Evolutionary conservation across 441 rosid species (phyloP).

Genomic region (Cnidoscolus chayamansa): DNA sequence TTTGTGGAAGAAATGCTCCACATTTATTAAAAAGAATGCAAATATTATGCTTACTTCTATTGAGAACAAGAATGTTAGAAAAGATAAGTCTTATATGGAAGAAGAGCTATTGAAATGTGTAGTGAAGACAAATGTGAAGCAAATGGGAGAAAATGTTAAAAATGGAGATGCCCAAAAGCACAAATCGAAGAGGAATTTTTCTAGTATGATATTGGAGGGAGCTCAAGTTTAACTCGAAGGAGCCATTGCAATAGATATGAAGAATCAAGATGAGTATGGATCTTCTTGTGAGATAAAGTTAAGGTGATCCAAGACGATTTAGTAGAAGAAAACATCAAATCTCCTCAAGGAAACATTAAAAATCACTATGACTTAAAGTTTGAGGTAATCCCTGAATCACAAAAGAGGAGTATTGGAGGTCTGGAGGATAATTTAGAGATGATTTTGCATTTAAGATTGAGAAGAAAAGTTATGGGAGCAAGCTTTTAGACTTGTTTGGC

Average conservation of each 20-base stretch:
- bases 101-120: constrained; percentile 15
- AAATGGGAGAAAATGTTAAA: constrained; percentile 6
- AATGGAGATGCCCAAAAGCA: constrained; percentile 18
- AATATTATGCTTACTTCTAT: constrained; percentile 14
- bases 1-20: constrained; percentile 43
- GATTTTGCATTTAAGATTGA: too few relatives aligned
- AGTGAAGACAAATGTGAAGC: constrained; percentile 14
- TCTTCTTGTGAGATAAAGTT: constrained; percentile 18
- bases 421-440: background rate
- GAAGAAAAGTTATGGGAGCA: constrained; percentile 16
- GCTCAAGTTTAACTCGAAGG: constrained; percentile 18
- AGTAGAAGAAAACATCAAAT: constrained; percentile 8
- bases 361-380: constrained; percentile 14
- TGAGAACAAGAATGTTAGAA: constrained; percentile 14
- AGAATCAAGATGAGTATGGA: constrained; percentile 18
- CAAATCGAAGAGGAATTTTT: constrained; percentile 12
- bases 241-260: constrained; percentile 1
- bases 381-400: constrained; percentile 13
- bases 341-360: constrained; percentile 17
- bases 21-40: constrained; percentile 19
- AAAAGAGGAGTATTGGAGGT: background rate
- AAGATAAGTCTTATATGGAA: constrained; percentile 19
- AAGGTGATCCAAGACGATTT: constrained; percentile 9
- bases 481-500: constrained; percentile 19
- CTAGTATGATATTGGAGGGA: too few relatives aligned